Conservation (phyloP, 305 asterid genomes). For the Striga hermonthica region DNA sequence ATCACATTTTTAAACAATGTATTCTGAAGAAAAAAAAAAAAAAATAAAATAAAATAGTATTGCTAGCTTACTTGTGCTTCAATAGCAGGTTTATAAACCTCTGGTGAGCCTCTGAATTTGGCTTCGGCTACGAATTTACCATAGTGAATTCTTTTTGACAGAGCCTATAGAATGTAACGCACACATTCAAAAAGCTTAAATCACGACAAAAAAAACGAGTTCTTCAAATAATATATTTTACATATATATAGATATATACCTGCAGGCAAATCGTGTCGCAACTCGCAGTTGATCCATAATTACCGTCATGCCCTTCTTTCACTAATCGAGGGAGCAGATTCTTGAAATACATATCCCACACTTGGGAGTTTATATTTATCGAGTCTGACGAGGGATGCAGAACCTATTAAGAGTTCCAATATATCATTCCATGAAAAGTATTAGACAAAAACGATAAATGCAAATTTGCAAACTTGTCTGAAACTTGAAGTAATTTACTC, state of each 20-base stretch:
- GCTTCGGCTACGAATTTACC: slow-evolving; percentile 97
- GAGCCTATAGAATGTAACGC: slow-evolving; percentile 39
- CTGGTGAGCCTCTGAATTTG: slow-evolving; percentile 69
- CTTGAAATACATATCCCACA: slow-evolving; percentile 84
- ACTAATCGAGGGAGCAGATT: slow-evolving; percentile 72
- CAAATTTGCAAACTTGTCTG: no score
- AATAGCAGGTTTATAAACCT: slow-evolving; percentile 60
- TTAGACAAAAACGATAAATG: no score
- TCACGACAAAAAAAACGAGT: neutral
- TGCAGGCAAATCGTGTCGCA: slow-evolving; percentile 90
- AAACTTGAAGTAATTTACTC: no score
- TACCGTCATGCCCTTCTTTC: slow-evolving; percentile 79
- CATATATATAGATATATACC: slow-evolving; percentile 37
- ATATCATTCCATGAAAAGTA: no score
- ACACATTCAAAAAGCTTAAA: neutral
- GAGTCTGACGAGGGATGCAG: slow-evolving; percentile 68
- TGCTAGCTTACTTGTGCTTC: slow-evolving; percentile 50
- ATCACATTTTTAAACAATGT: neutral
- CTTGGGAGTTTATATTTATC: slow-evolving; percentile 63
- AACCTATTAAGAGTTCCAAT: slow-evolving; percentile 46
- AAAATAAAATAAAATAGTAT: no score
- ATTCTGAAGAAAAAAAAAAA: neutral
- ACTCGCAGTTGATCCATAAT: slow-evolving; percentile 78
- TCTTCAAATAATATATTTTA: no score
- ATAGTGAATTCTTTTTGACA: slow-evolving; percentile 88